Conservation (phyloP, 495 filamentous ascomycete species). For the Penicillium herquei region DNA sequence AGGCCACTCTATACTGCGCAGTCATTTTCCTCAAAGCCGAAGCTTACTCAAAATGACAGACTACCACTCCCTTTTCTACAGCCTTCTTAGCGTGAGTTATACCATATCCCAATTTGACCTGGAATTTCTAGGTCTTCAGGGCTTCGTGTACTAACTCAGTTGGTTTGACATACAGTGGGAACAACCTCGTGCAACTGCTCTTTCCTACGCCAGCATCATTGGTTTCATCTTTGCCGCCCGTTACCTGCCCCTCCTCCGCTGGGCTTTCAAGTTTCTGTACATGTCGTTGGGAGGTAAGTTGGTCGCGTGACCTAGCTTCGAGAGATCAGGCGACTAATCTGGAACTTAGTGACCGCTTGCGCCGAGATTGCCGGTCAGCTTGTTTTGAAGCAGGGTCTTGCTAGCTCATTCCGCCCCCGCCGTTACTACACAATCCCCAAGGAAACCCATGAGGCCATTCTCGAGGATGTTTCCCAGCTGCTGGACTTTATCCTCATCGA, state of each 20-base stretch:
- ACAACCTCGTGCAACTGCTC: conserved; percentile 75
- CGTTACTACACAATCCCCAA: conserved; percentile 90
- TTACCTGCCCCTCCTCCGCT: conserved; percentile 86
- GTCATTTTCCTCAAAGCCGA: neutral
- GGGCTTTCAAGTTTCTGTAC: conserved; percentile 82
- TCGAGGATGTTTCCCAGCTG: conserved; percentile 86
- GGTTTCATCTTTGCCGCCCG: conserved; percentile 83
- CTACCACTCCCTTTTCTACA: conserved; percentile 95
- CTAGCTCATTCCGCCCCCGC: conserved; percentile 82
- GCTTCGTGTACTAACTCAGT: conserved; percentile 23
- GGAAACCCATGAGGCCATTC: conserved; percentile 73
- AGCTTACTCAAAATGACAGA: conserved; percentile 35
- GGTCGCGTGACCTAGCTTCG: conserved; percentile 15
- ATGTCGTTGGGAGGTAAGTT: conserved; percentile 61
- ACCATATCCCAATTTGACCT: neutral
- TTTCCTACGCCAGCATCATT: conserved; percentile 73
- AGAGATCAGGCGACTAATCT: conserved; percentile 12
- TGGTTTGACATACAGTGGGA: conserved; percentile 52
- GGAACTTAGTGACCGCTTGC: conserved; percentile 62
- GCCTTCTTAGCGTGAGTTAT: conserved; percentile 68
- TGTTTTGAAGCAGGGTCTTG: conserved; percentile 72
- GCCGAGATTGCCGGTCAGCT: conserved; percentile 74
- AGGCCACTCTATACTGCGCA: neutral
- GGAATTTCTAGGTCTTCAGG: neutral
- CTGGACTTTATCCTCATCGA: conserved; percentile 98